Evolutionary conservation across 2,329 filamentous ascomycete genomes (phyloP).

Genomic region (Trematosphaeria pertusa): DNA sequence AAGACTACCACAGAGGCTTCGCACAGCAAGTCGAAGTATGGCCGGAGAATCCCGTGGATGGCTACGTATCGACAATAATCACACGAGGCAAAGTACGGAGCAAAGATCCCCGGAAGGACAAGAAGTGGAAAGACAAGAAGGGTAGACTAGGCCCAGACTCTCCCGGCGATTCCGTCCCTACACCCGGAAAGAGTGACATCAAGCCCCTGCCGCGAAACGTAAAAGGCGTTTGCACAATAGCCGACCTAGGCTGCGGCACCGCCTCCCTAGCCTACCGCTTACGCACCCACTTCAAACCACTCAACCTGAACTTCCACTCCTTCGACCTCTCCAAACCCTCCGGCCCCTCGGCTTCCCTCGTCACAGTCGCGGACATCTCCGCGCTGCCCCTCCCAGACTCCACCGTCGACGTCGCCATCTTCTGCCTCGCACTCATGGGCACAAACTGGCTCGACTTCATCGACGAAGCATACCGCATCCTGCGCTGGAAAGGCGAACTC

Average conservation of each 20-base stretch:
- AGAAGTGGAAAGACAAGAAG: conserved; percentile 47
- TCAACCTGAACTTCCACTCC: conserved; percentile 78
- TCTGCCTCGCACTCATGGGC: conserved; percentile 97
- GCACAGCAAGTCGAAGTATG: conserved; percentile 93
- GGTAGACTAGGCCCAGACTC: conserved; percentile 24
- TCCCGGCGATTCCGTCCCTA: conserved; percentile 14
- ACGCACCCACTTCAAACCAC: conserved; percentile 66
- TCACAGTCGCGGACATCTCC: conserved; percentile 90
- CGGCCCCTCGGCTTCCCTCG: conserved; percentile 72
- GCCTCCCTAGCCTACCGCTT: conserved; percentile 78
- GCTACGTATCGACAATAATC: conserved; percentile 77
- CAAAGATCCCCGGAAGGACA: conserved; percentile 47
- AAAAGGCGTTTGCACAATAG: conserved; percentile 74
- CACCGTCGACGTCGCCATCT: conserved; percentile 85
- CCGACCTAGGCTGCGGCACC: conserved; percentile 93
- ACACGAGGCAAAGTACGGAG: conserved; percentile 65
- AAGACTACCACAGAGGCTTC: conserved; percentile 96
- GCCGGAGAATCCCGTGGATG: conserved; percentile 95
- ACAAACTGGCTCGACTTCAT: conserved; percentile 98
- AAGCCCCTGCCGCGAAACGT: conserved; percentile 73
- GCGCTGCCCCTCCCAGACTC: conserved; percentile 77
- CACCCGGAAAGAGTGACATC: conserved; percentile 22
- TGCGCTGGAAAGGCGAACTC: conserved; percentile 93
- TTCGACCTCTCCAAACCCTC: conserved; percentile 85
- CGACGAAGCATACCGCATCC: conserved; percentile 90